phyloP scores from a whole-genome alignment of 169 alveolate species.

The Eimeria praecox region DNA sequence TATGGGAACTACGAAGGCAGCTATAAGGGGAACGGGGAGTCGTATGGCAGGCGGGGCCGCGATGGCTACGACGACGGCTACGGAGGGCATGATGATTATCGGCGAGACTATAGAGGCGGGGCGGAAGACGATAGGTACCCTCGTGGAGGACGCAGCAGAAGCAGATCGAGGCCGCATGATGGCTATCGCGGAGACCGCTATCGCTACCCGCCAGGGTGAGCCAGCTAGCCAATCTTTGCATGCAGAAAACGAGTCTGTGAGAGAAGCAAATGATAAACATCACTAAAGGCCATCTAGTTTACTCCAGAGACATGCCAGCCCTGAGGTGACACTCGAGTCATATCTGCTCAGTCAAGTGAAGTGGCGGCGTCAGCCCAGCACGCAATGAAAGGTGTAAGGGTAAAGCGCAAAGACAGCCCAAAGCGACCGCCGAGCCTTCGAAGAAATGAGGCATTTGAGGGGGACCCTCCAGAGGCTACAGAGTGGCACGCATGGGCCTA shows the following conservation, averaged over 20 bases:
- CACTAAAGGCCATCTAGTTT: background rate
- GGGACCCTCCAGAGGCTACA: constrained; percentile 49
- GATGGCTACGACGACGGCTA: constrained; percentile 74
- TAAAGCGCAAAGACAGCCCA: background rate
- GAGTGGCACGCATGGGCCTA: background rate
- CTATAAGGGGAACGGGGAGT: constrained; percentile 45
- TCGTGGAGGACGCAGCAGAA: constrained; percentile 67
- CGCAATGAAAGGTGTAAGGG: constrained; percentile 21
- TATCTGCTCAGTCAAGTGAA: constrained; percentile 6
- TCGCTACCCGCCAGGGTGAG: constrained; percentile 73
- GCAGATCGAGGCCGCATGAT: constrained; percentile 75
- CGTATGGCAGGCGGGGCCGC: constrained; percentile 57
- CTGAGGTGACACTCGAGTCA: constrained; percentile 26
- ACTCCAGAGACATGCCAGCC: background rate
- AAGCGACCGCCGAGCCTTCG: background rate
- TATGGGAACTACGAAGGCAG: constrained; percentile 43
- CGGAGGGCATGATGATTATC: constrained; percentile 43
- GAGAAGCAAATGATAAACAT: background rate
- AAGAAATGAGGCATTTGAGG: background rate
- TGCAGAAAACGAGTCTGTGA: background rate
- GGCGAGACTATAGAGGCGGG: constrained; percentile 54
- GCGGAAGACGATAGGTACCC: constrained; percentile 22
- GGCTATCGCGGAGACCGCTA: constrained; percentile 72
- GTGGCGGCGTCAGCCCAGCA: constrained; percentile 19
- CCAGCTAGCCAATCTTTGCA: background rate